Conservation (phyloP, 805 yeast species). For the Brettanomyces custersianus region DNA sequence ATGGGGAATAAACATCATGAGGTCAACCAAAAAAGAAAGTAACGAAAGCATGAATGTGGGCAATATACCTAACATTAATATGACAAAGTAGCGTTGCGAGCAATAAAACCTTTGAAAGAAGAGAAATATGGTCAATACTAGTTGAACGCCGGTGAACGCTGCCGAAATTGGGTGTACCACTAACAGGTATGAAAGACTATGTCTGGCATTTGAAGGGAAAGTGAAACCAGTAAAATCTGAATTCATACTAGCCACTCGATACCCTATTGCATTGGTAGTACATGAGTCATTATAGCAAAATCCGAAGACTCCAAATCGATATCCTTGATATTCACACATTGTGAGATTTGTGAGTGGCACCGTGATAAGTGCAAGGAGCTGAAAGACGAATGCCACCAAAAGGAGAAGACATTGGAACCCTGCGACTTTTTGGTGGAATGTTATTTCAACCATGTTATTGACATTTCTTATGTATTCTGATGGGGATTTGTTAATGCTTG, state of each 20-base stretch:
- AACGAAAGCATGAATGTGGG: constrained; percentile 63
- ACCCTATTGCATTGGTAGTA: constrained; percentile 36
- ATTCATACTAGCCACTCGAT: constrained; percentile 23
- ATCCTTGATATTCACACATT: constrained; percentile 40
- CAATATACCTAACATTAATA: constrained; percentile 49
- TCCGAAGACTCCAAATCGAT: constrained; percentile 64
- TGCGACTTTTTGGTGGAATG: constrained; percentile 14
- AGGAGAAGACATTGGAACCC: constrained; percentile 22
- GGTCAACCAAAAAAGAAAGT: constrained; percentile 73
- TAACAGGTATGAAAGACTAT: constrained; percentile 48
- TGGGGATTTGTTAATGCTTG: too few relatives aligned
- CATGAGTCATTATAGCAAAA: constrained; percentile 40
- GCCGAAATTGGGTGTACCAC: constrained; percentile 62
- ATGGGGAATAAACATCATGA: constrained; percentile 66
- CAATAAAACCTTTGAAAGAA: constrained; percentile 25
- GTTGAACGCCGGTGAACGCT: constrained; percentile 40
- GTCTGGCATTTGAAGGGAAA: constrained; percentile 52
- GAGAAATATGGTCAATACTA: constrained; percentile 31
- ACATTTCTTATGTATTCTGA: too few relatives aligned
- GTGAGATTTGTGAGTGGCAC: constrained; percentile 49
- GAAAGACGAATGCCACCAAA: constrained; percentile 45
- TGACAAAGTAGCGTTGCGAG: constrained; percentile 36
- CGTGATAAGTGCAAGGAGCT: constrained; percentile 49
- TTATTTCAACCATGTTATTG: not conserved
- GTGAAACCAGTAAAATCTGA: constrained; percentile 30